These are phyloP conservation scores for Gyrodon lividus DNA, from an alignment of 768 basidiomycete genomes.

Conservation along the genomic window DNA sequence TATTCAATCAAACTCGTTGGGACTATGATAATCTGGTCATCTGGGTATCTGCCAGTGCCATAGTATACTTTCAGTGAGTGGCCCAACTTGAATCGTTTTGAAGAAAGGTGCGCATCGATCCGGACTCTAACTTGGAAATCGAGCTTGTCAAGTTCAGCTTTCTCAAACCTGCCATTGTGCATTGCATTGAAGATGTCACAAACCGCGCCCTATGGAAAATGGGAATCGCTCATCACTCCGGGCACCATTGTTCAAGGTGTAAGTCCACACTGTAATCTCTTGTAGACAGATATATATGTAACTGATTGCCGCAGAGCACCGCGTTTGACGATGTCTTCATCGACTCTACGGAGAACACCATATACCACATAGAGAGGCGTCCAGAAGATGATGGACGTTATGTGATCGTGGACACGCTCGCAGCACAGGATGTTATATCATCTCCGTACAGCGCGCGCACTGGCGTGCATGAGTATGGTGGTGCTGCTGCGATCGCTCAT, in stretches of 20 bases:
- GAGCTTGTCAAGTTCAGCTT: too few species aligned
- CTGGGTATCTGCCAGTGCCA: too few species aligned
- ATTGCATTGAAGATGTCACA: conserved; percentile 9
- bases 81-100: too few species aligned
- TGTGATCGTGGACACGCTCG: conserved; percentile 54
- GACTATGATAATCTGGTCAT: too few species aligned
- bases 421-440: conserved; percentile 49
- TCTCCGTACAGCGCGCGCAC: conserved; percentile 55
- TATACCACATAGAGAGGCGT: conserved; percentile 61
- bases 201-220: conserved; percentile 58
- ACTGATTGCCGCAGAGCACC: conserved; percentile 25
- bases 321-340: conserved; percentile 46
- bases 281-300: neutral
- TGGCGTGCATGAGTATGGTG: conserved; percentile 72
- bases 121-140: too few species aligned
- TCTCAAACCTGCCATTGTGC: too few species aligned
- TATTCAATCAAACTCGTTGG: too few species aligned
- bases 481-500: conserved; percentile 55
- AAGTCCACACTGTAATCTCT: conserved; percentile 18
- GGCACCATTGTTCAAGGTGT: conserved; percentile 50
- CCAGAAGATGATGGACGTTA: conserved; percentile 55
- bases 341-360: conserved; percentile 42
- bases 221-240: conserved; percentile 57
- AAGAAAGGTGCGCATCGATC: too few species aligned
- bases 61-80: too few species aligned